phyloP scores from a whole-genome alignment of 805 yeast species.

The Wickerhamomyces tratensis region DNA sequence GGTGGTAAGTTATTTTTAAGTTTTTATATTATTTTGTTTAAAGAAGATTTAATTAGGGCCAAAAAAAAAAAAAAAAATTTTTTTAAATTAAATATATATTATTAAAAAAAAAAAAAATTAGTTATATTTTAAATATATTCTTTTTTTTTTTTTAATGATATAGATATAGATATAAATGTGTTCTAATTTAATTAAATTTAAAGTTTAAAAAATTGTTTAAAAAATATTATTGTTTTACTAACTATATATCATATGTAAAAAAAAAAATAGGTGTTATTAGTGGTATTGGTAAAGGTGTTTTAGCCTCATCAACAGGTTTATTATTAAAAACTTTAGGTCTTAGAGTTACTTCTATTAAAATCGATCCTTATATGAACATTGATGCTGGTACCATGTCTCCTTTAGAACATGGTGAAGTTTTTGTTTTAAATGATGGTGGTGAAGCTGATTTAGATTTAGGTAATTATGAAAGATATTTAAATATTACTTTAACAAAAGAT shows the following conservation, averaged over 20 bases:
- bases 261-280: constrained; percentile 68
- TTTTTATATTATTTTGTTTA: not conserved
- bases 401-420: constrained; percentile 97
- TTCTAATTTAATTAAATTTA: too few relatives aligned
- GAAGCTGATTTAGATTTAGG: constrained; percentile 98
- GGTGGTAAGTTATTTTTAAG: constrained; percentile 49
- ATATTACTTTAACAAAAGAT: constrained; percentile 84
- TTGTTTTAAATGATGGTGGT: constrained; percentile 97
- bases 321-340: constrained; percentile 87
- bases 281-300: constrained; percentile 98
- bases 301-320: constrained; percentile 95
- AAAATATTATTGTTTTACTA: too few relatives aligned
- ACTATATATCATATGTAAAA: too few relatives aligned
- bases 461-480: constrained; percentile 93
- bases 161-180: too few relatives aligned
- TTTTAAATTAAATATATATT: too few relatives aligned
- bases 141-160: too few relatives aligned
- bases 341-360: constrained; percentile 94
- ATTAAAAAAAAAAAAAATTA: too few relatives aligned
- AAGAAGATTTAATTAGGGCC: too few relatives aligned
- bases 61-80: too few relatives aligned
- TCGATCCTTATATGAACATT: constrained; percentile 98
- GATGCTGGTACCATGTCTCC: constrained; percentile 99
- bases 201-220: too few relatives aligned
- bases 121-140: too few relatives aligned